Percentiles rank a stretch among this genome's conserved stretches.
Evolutionary conservation across 2,329 filamentous ascomycete species (phyloP).

Genomic region (Metarhizium sp.): DNA sequence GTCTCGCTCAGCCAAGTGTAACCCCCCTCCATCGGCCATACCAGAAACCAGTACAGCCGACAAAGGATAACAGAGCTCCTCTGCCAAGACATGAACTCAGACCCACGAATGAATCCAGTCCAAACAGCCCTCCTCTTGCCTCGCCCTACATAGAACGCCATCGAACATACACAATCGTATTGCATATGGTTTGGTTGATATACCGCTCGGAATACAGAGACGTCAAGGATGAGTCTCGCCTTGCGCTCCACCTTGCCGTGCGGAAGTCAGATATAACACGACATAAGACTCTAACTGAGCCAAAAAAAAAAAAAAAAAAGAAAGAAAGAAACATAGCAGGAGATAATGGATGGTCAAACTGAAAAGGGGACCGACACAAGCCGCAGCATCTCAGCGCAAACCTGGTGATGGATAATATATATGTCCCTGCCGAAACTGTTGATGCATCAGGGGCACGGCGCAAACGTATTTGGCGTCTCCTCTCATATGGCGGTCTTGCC

Average conservation of each 20-base stretch:
- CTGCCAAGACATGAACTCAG: constrained; percentile 6
- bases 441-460: neutral
- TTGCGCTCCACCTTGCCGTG: constrained; percentile 70
- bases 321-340: too few species aligned
- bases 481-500: neutral
- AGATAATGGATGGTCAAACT: neutral
- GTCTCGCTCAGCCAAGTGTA: constrained; percentile 25
- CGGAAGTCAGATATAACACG: constrained; percentile 30
- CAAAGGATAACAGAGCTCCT: constrained; percentile 3
- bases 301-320: too few species aligned
- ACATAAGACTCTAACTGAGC: neutral
- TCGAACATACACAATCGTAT: constrained; percentile 3
- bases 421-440: too few species aligned
- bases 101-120: constrained; percentile 32
- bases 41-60: neutral
- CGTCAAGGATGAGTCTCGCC: constrained; percentile 64
- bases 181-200: constrained; percentile 27
- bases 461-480: neutral
- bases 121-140: constrained; percentile 26
- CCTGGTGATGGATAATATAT: too few species aligned
- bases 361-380: neutral
- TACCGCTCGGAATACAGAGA: constrained; percentile 72
- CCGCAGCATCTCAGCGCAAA: too few species aligned
- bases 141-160: constrained; percentile 16
- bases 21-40: constrained; percentile 14